Conservation (phyloP, 2,329 filamentous ascomycete species). For the Epichloe sylvatica region DNA sequence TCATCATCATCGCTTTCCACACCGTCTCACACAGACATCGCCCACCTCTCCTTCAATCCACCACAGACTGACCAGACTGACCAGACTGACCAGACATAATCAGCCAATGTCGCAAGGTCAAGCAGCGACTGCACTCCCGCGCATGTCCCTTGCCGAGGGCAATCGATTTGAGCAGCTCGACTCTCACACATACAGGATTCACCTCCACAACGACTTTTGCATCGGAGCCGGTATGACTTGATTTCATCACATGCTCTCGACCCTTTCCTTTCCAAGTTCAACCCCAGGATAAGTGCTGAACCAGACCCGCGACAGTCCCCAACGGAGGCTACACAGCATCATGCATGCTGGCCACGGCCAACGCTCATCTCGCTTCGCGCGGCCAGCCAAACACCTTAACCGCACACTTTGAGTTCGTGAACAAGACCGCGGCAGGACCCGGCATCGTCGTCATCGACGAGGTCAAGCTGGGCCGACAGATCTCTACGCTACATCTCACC, state of each 20-base stretch:
- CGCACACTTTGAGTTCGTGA: constrained; percentile 22
- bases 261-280: too few species aligned
- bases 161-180: constrained; percentile 11
- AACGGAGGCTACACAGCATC: constrained; percentile 27
- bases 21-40: too few species aligned
- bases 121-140: not conserved
- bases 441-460: constrained; percentile 15
- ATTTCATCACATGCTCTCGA: not conserved
- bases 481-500: constrained; percentile 9
- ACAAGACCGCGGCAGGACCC: constrained; percentile 19
- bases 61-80: too few species aligned
- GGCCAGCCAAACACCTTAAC: constrained; percentile 21
- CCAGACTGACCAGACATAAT: too few species aligned
- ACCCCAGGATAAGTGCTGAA: not conserved
- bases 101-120: not conserved
- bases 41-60: too few species aligned
- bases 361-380: constrained; percentile 14
- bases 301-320: constrained; percentile 15
- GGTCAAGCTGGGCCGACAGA: constrained; percentile 2
- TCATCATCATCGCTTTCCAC: too few species aligned
- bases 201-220: constrained; percentile 11
- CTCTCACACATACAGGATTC: constrained; percentile 12
- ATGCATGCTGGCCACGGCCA: constrained; percentile 19
- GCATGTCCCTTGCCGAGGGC: constrained; percentile 6
- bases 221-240: constrained; percentile 12